Evolutionary conservation across 768 basidiomycete species (phyloP).

Genomic region (Mrakia frigida): DNA sequence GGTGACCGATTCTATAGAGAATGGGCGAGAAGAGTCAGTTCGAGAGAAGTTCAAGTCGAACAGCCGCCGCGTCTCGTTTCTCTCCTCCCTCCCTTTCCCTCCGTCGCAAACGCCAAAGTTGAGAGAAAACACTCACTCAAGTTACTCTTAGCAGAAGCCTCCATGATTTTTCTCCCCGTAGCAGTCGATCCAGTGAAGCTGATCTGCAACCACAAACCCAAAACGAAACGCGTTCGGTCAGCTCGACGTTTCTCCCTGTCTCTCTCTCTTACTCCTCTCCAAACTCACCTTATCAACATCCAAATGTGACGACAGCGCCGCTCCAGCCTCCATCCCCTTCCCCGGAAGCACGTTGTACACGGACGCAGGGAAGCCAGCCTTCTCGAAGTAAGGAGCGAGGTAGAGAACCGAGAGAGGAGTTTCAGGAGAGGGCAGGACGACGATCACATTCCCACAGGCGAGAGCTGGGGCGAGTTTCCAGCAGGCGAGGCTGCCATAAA

Average conservation of each 20-base stretch:
- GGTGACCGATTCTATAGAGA: constrained; percentile 57
- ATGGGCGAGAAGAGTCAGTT: not conserved
- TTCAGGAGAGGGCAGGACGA: constrained; percentile 34
- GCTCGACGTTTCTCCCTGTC: too few relatives aligned
- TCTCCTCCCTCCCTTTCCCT: not conserved
- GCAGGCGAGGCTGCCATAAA: constrained; percentile 2
- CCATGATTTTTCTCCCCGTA: constrained; percentile 71
- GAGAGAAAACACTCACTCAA: constrained; percentile 47
- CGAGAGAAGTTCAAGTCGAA: too few relatives aligned
- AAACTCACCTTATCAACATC: constrained; percentile 69
- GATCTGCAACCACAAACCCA: not conserved
- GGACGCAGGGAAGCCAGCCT: constrained; percentile 35
- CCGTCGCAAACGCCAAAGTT: not conserved
- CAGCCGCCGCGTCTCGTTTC: too few relatives aligned
- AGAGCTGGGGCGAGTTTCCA: constrained; percentile 58
- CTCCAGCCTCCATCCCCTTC: constrained; percentile 33
- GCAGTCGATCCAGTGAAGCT: constrained; percentile 65
- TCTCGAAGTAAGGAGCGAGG: constrained; percentile 31
- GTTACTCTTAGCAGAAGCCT: constrained; percentile 72
- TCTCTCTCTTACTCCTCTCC: too few relatives aligned
- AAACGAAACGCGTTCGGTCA: not conserved
- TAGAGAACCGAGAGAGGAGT: constrained; percentile 34
- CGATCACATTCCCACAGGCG: constrained; percentile 46
- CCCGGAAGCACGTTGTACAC: constrained; percentile 36
- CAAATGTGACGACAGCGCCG: constrained; percentile 50